Conservation (phyloP, 345 rosid genomes). For the Salix exigua region DNA sequence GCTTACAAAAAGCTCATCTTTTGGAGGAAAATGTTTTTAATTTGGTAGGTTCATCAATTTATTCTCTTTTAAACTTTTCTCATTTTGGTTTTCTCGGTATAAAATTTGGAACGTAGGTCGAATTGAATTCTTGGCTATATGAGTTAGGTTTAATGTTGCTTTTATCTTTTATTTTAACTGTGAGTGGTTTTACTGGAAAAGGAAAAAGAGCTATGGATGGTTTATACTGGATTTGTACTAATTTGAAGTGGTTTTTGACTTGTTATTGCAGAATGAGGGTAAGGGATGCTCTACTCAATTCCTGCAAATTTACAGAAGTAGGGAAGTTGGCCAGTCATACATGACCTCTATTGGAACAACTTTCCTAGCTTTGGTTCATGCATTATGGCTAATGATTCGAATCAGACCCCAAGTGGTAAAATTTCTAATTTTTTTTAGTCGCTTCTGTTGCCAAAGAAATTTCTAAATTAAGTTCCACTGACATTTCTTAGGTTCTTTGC, state of each 20-base stretch:
- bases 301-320: slow-evolving; percentile 78
- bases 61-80: background rate
- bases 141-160: background rate
- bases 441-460: slow-evolving; percentile 1
- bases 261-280: slow-evolving; percentile 29
- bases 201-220: background rate
- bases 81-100: background rate
- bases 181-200: background rate
- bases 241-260: background rate
- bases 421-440: background rate
- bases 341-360: slow-evolving; percentile 83
- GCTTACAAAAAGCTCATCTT: slow-evolving; percentile 76
- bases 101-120: no score
- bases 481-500: slow-evolving; percentile 62
- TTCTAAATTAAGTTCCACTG: background rate
- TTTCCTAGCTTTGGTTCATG: slow-evolving; percentile 61
- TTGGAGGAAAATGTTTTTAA: slow-evolving; percentile 57
- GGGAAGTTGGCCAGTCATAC: slow-evolving; percentile 96
- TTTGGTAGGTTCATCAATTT: slow-evolving; percentile 28
- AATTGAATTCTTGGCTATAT: no score
- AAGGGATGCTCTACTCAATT: slow-evolving; percentile 41
- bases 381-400: slow-evolving; percentile 66
- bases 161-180: background rate
- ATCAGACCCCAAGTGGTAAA: slow-evolving; percentile 88
- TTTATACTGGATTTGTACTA: background rate